Base-by-base conservation (phyloP, 1,284 basidiomycete genomes). In the Austroboletus olivaceoglutinosus region DNA sequence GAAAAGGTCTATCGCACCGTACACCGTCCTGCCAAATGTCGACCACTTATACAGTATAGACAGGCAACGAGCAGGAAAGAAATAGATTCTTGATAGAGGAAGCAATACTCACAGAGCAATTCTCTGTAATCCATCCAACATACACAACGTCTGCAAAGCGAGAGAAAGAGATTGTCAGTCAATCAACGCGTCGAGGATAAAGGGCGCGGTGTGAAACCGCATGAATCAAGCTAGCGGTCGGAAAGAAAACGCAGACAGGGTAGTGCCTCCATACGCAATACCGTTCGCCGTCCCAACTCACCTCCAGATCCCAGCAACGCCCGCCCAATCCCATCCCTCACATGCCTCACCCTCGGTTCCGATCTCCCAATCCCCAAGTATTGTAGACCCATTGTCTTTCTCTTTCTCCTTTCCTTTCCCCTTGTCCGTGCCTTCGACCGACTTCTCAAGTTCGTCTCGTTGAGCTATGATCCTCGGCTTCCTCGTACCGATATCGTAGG, bases 121-220 rank as follows among this genome's bases (percentile, higher is more conserved):
- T 81, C 76, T 21, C 72, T 70, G 57, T 83, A 83, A 54, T 79
- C 79, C 58, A 83, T 66, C 81, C 81, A 83, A 48, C 75, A 82
- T 11, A 82, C 74, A 36, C 75, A 76, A 13, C 81, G 75, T 51
- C 80, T 82, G 51, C n/a, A n/a, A n/a, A n/a, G n/a, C n/a, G n/a
- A n/a, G n/a, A n/a, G 8, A 41, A 44, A 30, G 50, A 45, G 21
- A 43, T 38, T n/a, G 37, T 61, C 27, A 64, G 59, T 19, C 29
- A 6, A 25, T 19, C 29, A 5, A 21, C 34, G n/a, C 19, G 29
- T 29, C 16, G 16, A 22, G 5, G 6, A 23, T 34, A n/a, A 6
- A 34, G 33, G 15, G 33, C 33, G 10, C 7, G 15, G 12, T 5
- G 5, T n/a, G 33, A 34, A n/a, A n/a, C 5, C 33, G 33, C 33